These are phyloP conservation scores for Septoria petroselini DNA, from an alignment of 2,329 filamentous ascomycete genomes.

Conservation along the genomic window DNA sequence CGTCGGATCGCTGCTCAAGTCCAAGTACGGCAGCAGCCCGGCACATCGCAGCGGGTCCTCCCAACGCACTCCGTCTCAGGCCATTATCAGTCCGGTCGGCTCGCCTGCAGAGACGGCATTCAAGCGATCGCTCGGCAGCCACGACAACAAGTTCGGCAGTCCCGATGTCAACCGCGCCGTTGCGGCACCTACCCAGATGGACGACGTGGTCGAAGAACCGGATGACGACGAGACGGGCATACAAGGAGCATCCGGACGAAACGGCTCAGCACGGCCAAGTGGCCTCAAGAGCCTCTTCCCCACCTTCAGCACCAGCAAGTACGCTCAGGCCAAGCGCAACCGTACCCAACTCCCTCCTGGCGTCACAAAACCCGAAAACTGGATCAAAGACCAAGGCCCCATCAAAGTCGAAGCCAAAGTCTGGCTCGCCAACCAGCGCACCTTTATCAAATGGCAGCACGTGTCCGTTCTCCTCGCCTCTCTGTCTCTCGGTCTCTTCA, in stretches of 20 bases:
- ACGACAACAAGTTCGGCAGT: slow-evolving; percentile 19
- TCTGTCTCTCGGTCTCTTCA: slow-evolving; percentile 80
- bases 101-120: slow-evolving; percentile 49
- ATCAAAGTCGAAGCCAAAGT: slow-evolving; percentile 96
- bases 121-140: slow-evolving; percentile 14
- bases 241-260: slow-evolving; percentile 25
- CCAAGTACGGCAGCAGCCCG: slow-evolving; percentile 43
- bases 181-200: slow-evolving; percentile 30
- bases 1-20: slow-evolving; percentile 77
- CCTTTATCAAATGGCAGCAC: slow-evolving; percentile 98
- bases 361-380: slow-evolving; percentile 76
- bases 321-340: slow-evolving; percentile 55
- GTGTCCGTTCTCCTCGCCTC: slow-evolving; percentile 83
- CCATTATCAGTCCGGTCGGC: slow-evolving; percentile 63
- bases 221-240: slow-evolving; percentile 52
- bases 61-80: slow-evolving; percentile 52
- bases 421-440: slow-evolving; percentile 97
- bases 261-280: slow-evolving; percentile 48
- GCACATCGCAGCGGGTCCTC: slow-evolving; percentile 26
- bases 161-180: slow-evolving; percentile 16
- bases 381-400: slow-evolving; percentile 93
- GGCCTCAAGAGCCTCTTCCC: slow-evolving; percentile 71
- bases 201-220: slow-evolving; percentile 43
- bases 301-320: slow-evolving; percentile 76
- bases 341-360: slow-evolving; percentile 70